A percentile compares a stretch with the other conserved stretches of the same genome.
phyloP scores from a whole-genome alignment of 805 yeast species.

The Metschnikowia similis region DNA sequence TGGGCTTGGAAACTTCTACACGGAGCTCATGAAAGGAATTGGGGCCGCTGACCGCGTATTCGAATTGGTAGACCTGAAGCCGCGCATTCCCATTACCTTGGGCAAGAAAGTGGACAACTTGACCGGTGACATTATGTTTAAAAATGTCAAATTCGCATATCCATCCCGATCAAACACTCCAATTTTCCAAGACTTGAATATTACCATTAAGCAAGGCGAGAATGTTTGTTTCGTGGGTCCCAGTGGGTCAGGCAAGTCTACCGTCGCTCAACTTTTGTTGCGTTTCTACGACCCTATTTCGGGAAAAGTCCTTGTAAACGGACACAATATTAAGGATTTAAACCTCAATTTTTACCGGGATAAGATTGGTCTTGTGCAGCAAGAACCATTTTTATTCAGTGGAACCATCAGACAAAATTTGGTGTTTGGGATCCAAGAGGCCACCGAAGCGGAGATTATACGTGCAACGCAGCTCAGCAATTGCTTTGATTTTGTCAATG shows the following conservation, averaged over 20 bases:
- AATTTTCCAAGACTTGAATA: constrained; percentile 58
- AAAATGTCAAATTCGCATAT: constrained; percentile 64
- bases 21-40: constrained; percentile 94
- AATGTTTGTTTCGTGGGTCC: constrained; percentile 95
- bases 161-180: constrained; percentile 76
- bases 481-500: constrained; percentile 60
- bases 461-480: constrained; percentile 69
- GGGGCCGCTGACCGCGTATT: constrained; percentile 93
- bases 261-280: constrained; percentile 72
- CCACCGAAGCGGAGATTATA: constrained; percentile 54
- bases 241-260: constrained; percentile 95
- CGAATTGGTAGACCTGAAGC: constrained; percentile 76
- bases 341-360: constrained; percentile 71
- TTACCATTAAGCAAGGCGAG: constrained; percentile 71
- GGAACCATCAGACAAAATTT: constrained; percentile 85
- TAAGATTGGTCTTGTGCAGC: constrained; percentile 85
- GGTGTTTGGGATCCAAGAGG: constrained; percentile 61
- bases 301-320: constrained; percentile 66
- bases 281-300: constrained; percentile 75
- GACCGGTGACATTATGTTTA: constrained; percentile 57
- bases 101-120: constrained; percentile 49
- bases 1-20: constrained; percentile 85
- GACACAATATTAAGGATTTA: constrained; percentile 55
- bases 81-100: constrained; percentile 60
- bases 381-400: constrained; percentile 84